These are phyloP conservation scores for Scedosporium apiospermum DNA, from an alignment of 2,329 filamentous ascomycete species.

Conservation along the genomic window DNA sequence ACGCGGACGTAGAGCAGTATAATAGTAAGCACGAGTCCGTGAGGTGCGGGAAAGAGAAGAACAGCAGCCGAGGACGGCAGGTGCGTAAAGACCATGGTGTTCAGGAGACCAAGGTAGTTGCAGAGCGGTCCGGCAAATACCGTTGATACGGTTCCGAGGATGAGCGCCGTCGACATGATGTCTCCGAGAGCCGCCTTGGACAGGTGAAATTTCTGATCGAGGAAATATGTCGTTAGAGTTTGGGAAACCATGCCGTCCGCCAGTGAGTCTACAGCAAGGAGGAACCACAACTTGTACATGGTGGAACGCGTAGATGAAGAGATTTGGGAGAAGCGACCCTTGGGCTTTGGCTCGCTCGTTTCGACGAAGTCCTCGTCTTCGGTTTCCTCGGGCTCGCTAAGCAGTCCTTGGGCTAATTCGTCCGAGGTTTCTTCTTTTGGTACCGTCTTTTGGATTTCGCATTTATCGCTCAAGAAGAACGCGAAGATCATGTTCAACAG, in stretches of 20 bases:
- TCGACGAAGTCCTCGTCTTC: conserved; percentile 8
- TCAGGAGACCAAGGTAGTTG: conserved; percentile 49
- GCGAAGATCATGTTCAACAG: conserved; percentile 36
- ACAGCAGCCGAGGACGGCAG: conserved; percentile 54
- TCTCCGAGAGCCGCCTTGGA: conserved; percentile 50
- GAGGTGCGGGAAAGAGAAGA: conserved; percentile 47
- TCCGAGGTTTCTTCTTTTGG: conserved; percentile 10
- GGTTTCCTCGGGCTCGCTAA: conserved; percentile 13
- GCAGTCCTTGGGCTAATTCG: conserved; percentile 14
- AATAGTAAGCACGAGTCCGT: conserved; percentile 39
- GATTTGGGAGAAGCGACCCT: conserved; percentile 40
- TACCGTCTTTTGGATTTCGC: conserved; percentile 32
- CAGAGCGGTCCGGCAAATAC: conserved; percentile 49
- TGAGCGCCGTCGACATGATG: conserved; percentile 42
- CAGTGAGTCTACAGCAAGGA: conserved; percentile 54
- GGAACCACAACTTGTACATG: conserved; percentile 57
- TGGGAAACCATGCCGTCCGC: conserved; percentile 57
- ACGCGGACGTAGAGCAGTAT: conserved; percentile 48
- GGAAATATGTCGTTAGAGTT: conserved; percentile 48
- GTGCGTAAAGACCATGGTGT: conserved; percentile 56
- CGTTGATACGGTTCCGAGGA: conserved; percentile 43
- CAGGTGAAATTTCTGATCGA: conserved; percentile 45
- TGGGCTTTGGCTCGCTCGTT: not conserved
- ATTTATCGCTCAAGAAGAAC: conserved; percentile 35
- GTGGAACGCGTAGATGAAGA: conserved; percentile 45